Percentiles rank a stretch among this genome's conserved stretches.
These are phyloP conservation scores for Penicillium chermesinum DNA, from an alignment of 495 filamentous ascomycete species.

Conservation along the genomic window DNA sequence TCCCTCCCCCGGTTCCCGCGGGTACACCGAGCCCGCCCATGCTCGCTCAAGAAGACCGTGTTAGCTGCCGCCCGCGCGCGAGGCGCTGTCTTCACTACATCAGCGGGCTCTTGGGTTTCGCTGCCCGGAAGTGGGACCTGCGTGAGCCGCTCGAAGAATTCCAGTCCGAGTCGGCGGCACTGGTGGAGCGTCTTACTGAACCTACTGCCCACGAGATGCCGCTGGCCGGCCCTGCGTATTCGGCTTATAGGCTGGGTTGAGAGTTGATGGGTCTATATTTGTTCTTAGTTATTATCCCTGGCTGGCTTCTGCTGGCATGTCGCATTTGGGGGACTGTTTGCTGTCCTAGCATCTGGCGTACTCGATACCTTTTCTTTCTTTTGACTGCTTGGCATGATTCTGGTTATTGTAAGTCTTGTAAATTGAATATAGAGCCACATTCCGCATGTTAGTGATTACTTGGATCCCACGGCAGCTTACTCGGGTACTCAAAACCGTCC, in stretches of 20 bases:
- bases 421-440: too few species aligned
- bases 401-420: too few species aligned
- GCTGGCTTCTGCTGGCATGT: too few species aligned
- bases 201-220: constrained; percentile 12
- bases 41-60: constrained; percentile 30
- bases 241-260: constrained; percentile 17
- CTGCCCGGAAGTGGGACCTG: constrained; percentile 33
- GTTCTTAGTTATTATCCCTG: too few species aligned
- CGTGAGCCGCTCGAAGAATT: constrained; percentile 27
- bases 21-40: constrained; percentile 35
- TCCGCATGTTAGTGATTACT: too few species aligned
- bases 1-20: constrained; percentile 27
- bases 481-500: too few species aligned
- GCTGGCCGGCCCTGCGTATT: constrained; percentile 24
- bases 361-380: too few species aligned
- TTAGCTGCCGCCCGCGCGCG: constrained; percentile 34
- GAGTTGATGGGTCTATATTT: background rate
- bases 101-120: constrained; percentile 29
- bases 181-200: constrained; percentile 13
- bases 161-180: constrained; percentile 21
- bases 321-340: too few species aligned
- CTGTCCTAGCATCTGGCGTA: too few species aligned
- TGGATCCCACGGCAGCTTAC: too few species aligned
- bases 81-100: constrained; percentile 31
- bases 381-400: too few species aligned